A percentile compares a stretch with the other conserved stretches of the same genome.
Evolutionary conservation across 2,329 filamentous ascomycete species (phyloP).

Genomic region (Verticillium albo-atrum): DNA sequence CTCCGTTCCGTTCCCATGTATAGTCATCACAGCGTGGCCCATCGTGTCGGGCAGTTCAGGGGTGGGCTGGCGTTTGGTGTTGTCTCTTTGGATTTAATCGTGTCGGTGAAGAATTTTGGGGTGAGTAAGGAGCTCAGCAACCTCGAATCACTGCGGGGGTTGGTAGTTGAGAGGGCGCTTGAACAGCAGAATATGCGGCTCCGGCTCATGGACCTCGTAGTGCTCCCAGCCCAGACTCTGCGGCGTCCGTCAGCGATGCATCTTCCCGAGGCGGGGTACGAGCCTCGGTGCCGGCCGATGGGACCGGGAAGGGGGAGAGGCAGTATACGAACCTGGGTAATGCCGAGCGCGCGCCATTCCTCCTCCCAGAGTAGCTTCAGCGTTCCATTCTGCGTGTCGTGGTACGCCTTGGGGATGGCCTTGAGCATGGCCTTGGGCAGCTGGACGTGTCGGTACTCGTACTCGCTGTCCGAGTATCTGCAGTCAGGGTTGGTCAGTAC

Average conservation of each 20-base stretch:
- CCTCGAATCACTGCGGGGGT: slow-evolving; percentile 50
- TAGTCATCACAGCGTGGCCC: background rate
- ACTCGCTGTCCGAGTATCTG: slow-evolving; percentile 90
- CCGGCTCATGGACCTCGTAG: slow-evolving; percentile 97
- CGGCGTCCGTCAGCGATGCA: slow-evolving; percentile 2
- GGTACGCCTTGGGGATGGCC: slow-evolving; percentile 90
- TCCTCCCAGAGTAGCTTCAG: slow-evolving; percentile 97
- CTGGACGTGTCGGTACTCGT: slow-evolving; percentile 96
- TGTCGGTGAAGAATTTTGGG: background rate
- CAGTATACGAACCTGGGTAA: slow-evolving; percentile 72
- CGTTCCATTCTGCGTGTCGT: slow-evolving; percentile 83
- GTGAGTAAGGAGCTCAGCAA: slow-evolving; percentile 2
- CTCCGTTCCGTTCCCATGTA: background rate
- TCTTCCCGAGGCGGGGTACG: background rate
- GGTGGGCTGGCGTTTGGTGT: background rate
- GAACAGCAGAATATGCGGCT: slow-evolving; percentile 97
- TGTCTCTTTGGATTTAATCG: background rate
- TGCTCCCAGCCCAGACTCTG: slow-evolving; percentile 99
- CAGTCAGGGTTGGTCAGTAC: slow-evolving; percentile 4
- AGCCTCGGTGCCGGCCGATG: background rate
- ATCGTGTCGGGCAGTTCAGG: background rate
- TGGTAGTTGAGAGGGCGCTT: slow-evolving; percentile 92
- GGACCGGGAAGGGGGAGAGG: background rate
- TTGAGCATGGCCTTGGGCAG: slow-evolving; percentile 98
- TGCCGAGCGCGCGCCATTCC: slow-evolving; percentile 94